Evolutionary conservation across 2,329 filamentous ascomycete genomes (phyloP).

Genomic region (Xylariaceae sp.): DNA sequence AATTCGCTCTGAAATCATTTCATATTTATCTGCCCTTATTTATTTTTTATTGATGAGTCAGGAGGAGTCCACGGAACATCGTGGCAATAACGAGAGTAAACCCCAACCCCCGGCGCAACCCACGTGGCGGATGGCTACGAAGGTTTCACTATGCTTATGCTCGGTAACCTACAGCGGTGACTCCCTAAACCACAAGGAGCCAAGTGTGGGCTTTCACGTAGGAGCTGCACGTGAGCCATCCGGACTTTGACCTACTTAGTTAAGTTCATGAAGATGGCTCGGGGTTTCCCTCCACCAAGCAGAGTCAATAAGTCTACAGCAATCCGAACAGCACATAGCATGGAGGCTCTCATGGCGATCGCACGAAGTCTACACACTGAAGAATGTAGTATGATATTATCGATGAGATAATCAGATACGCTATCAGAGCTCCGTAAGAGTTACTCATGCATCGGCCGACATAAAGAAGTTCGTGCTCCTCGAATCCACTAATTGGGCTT

Average conservation of each 20-base stretch:
- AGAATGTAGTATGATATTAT: background rate
- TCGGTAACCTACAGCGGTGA: slow-evolving; percentile 1
- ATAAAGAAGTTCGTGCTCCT: too few species aligned
- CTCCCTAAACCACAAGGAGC: background rate
- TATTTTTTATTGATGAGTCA: too few species aligned
- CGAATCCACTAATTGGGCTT: too few species aligned
- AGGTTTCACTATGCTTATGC: background rate
- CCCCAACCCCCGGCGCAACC: background rate
- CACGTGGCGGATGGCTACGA: background rate
- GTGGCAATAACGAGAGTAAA: background rate
- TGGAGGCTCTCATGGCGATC: background rate
- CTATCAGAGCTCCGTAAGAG: background rate
- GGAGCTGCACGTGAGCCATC: background rate
- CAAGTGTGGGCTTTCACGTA: background rate
- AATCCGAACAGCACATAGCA: background rate
- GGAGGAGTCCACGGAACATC: too few species aligned
- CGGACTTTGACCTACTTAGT: background rate
- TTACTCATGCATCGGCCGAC: too few species aligned
- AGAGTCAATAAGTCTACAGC: background rate
- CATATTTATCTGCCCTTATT: background rate
- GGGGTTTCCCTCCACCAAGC: background rate
- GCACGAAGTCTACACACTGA: background rate
- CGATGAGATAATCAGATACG: background rate
- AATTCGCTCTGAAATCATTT: background rate
- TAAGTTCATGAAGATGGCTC: background rate